Percentiles rank a stretch among this genome's conserved stretches.
These are phyloP conservation scores for Persicaria tinctoria DNA, from an alignment of 148 eudicot species.

Conservation along the genomic window DNA sequence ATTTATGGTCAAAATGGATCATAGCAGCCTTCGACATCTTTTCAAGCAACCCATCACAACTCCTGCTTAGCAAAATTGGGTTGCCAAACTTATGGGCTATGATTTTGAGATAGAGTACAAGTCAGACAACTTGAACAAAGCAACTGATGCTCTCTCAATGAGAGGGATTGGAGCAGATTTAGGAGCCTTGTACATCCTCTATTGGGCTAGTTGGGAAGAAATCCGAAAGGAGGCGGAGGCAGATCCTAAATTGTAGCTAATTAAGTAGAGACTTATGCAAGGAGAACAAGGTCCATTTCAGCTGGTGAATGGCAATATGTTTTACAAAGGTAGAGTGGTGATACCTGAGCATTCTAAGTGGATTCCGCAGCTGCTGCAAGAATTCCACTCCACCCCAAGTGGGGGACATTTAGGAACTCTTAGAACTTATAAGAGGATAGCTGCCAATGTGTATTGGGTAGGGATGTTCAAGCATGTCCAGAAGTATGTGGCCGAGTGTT, in stretches of 20 bases:
- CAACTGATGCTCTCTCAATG: background rate
- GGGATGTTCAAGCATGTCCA: background rate
- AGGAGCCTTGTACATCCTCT: background rate
- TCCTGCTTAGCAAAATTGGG: background rate
- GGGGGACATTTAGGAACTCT: background rate
- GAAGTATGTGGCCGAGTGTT: background rate
- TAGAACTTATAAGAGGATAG: background rate
- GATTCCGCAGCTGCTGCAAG: background rate
- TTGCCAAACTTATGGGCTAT: slow-evolving; percentile 10
- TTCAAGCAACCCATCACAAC: background rate
- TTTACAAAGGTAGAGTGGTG: background rate
- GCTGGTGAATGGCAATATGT: background rate
- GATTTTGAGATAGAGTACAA: slow-evolving; percentile 7
- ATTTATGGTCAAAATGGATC: background rate
- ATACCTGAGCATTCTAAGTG: background rate
- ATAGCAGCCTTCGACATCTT: background rate
- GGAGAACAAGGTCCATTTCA: background rate
- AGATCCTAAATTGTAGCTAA: background rate
- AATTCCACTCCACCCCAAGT: background rate
- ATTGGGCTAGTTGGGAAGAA: no score
- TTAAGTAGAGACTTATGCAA: background rate
- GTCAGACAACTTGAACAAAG: background rate
- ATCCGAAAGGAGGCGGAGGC: background rate
- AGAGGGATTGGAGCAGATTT: background rate
- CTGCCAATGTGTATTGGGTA: background rate